phyloP scores from a whole-genome alignment of 2,329 filamentous ascomycete species.

The Sporothrix brunneoviolacea region DNA sequence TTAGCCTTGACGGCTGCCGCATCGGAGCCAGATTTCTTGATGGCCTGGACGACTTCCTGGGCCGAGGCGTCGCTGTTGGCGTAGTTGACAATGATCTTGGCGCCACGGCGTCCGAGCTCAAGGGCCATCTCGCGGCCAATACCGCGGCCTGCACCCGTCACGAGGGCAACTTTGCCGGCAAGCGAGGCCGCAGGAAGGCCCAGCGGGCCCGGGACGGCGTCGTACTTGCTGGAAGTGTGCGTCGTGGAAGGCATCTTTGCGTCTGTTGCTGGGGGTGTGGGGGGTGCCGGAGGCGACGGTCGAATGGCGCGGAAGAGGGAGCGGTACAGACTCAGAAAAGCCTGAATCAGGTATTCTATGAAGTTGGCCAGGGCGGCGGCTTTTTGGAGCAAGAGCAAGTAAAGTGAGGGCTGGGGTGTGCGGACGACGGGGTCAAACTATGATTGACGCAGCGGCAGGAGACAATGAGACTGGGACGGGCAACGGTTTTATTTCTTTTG shows the following conservation, averaged over 20 bases:
- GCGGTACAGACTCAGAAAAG: constrained; percentile 3
- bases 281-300: not conserved
- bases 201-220: constrained; percentile 27
- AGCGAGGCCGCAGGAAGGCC: constrained; percentile 25
- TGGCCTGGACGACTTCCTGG: constrained; percentile 18
- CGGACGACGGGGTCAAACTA: too few relatives aligned
- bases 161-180: constrained; percentile 23
- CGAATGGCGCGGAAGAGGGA: not conserved
- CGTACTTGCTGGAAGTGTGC: constrained; percentile 23
- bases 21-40: constrained; percentile 19
- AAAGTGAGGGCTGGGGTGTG: too few relatives aligned
- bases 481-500: too few relatives aligned
- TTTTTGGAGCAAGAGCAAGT: too few relatives aligned
- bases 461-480: too few relatives aligned
- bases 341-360: constrained; percentile 3
- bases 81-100: constrained; percentile 31
- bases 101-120: constrained; percentile 24
- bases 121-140: constrained; percentile 57
- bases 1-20: constrained; percentile 28
- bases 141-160: constrained; percentile 41
- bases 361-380: constrained; percentile 9
- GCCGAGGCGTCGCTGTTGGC: constrained; percentile 21
- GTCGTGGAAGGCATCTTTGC: not conserved
- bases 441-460: too few relatives aligned
- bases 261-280: constrained; percentile 11